A percentile compares a stretch with the other conserved stretches of the same genome.
Conservation (phyloP, 805 yeast genomes). For the Ascoidea asiatica region DNA sequence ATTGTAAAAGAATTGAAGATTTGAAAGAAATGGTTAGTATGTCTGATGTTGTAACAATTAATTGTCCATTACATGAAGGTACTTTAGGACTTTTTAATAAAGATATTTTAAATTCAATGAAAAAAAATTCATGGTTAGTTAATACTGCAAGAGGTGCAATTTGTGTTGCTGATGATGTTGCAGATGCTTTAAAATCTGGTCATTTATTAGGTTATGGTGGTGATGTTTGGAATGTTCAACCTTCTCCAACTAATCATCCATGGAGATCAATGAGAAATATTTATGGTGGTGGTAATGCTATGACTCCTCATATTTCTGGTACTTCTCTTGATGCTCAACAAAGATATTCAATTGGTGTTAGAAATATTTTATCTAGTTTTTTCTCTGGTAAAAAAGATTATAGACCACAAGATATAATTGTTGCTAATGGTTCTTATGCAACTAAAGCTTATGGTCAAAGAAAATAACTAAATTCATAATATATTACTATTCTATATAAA, state of each 20-base stretch:
- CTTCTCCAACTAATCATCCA: slow-evolving; percentile 66
- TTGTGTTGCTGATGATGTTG: slow-evolving; percentile 59
- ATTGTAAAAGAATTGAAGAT: slow-evolving; percentile 43
- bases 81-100: slow-evolving; percentile 57
- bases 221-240: slow-evolving; percentile 80
- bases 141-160: slow-evolving; percentile 81
- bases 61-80: slow-evolving; percentile 64
- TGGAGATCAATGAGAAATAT: slow-evolving; percentile 61
- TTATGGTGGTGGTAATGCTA: slow-evolving; percentile 66
- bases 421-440: slow-evolving; percentile 57
- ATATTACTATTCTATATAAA: too few relatives aligned
- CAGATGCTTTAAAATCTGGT: slow-evolving; percentile 57
- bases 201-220: slow-evolving; percentile 73
- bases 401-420: slow-evolving; percentile 65
- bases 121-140: slow-evolving; percentile 59
- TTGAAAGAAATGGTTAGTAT: slow-evolving; percentile 53
- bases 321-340: slow-evolving; percentile 71
- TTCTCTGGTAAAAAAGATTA: slow-evolving; percentile 51
- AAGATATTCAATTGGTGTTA: slow-evolving; percentile 59
- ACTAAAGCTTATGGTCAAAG: slow-evolving; percentile 58
- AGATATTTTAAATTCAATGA: slow-evolving; percentile 52
- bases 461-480: slow-evolving; percentile 16
- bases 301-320: slow-evolving; percentile 77
- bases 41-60: slow-evolving; percentile 65
- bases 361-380: slow-evolving; percentile 49